Base-by-base conservation (phyloP, 2,329 filamentous ascomycete species). In the Colletotrichum viniferum region DNA sequence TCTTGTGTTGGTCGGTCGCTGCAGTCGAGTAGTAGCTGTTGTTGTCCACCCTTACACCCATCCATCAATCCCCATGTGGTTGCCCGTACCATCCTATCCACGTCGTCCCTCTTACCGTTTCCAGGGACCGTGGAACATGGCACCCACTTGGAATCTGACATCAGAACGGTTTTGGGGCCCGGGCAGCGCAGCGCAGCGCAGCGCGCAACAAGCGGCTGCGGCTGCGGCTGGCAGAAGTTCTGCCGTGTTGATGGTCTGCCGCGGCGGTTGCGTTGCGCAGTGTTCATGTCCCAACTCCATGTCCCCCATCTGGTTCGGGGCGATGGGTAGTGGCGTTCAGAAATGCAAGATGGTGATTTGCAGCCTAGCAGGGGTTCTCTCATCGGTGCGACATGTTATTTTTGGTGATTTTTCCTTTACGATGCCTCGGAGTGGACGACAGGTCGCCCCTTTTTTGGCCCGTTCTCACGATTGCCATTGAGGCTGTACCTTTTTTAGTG, bases 401-500 rank as follows among this genome's bases (percentile, higher is more conserved):
- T 71, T 77, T 77, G 76, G 76, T 28, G 30, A 69, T 63, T 55
- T 56, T 30, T 30, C 28, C 28, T 68, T 28, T 52, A 61, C 61
- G 48, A 36, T 56, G 67, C 36, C 56, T 71, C 72, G 75, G 68
- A 65, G 67, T 62, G 58, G 68, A 72, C 58, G 72, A 71, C 68
- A 60, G 48, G 69, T 67, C 38, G 68, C 73, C 73, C 76, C 74
- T 63, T 69, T 74, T 71, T 30, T 66, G 63, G 71, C 55, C 66
- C 71, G 60, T 75, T 74, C 73, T 65, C 43, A 43, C 62, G 62
- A 75, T 76, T 67, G 73, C 56, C 61, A 76, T 72, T 77, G 76
- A 66, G 73, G 76, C 73, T 77, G 76, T 73, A 77, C 73, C 64
- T 69, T 60, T 68, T 38, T 64, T 76, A 76, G 73, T 34, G 73